Evolutionary conservation across 108 stramenopile genomes (phyloP), one percentile per base, ranked within the genome.

Genomic region (Cyclostephanos invisitatus): DNA sequence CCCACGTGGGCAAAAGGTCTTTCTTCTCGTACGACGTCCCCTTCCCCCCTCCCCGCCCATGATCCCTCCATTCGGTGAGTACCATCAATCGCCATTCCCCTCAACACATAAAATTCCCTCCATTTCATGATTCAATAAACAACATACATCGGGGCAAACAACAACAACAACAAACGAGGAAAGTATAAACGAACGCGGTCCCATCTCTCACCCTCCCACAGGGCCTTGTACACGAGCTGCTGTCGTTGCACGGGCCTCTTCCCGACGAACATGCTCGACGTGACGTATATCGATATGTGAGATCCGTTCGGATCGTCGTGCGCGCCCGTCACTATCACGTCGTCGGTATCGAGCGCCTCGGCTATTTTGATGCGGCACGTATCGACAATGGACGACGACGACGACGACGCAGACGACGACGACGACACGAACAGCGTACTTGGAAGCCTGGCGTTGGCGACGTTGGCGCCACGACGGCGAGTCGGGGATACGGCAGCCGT

Each of bases 241-340:
- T 95, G 94, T 53, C 96, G 80, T 68, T 95, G 92, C 2, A 97
- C 88, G 8, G 88, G 68, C 46, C 90, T 72, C 68, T 95, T 95
- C 22, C 96, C 94, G 50, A 87, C 86, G 75, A 97, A 97, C 60
- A 78, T 62, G 24, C 42, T 57, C 11, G 92, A 92, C 12, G 88
- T 86, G 12, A 95, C 92, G 64, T 87, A 81, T 48, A 97, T 86
- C 3, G 93, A 86, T 50, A 97, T 91, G 64, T 97, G 96, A 9
- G 85, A 87, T 37, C 96, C 96, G 65, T 97, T 97, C 15, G 96
- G 96, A 81, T 97, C 96, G 68, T 97, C 96, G 63, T 88, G 87
- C 22, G 89, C 89, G 17, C 85, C 85, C 85, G 51, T 88, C 22
- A 94, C 93, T 48, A 81, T 88, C 53, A 94, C 93, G 44, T 90